Evolutionary conservation across 169 alveolate genomes (phyloP), one percentile per base, ranked within the genome.

Genomic region (Cyclospora cayetanensis): DNA sequence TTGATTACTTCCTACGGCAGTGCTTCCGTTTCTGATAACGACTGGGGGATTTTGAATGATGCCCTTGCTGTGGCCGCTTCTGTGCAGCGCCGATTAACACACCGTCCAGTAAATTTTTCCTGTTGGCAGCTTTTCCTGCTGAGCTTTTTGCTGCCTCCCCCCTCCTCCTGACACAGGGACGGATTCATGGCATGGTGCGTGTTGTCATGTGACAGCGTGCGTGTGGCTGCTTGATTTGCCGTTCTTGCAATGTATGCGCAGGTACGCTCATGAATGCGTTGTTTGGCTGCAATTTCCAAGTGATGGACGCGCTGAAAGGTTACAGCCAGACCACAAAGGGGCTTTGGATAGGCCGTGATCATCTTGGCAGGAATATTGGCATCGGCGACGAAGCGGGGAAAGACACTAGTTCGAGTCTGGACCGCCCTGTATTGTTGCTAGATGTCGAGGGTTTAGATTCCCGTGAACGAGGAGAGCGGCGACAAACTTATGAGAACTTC

Each of bases 361-460:
- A 52, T 15, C 60, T 46, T 76, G 1, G 55, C 92, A 42, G 85
- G 65, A 50, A 7, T 39, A 52, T 37, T 80, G 50, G 46, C 29
- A 31, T 50, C 55, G 34, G 15, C 15, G 34, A 1, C 1, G 31
- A 31, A 37, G 31, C 34, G 34, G 27, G 84, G 27, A 18, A 39
- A 50, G 34, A 18, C 22, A 42, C 42, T 63, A 41, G 27, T 7
- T 7, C 50, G n/a, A 68, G 80, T 46, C 2, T 0, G 46, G 39
- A 35, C 29, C 72, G 92, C 65, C 37, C 97, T 96, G 41, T 85
- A 95, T 4, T 76, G 37, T 96, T 97, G 37, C 77, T 97, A 90
- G 99, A 97, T 93, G 98, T 97, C 9, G 99, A 97, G 92, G 99
- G 99, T 29, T 96, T 97, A 43, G 99, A 97, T 84, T 95, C 98